Base-by-base conservation (phyloP, 208 protist species). In the Trypanosoma avium region DNA sequence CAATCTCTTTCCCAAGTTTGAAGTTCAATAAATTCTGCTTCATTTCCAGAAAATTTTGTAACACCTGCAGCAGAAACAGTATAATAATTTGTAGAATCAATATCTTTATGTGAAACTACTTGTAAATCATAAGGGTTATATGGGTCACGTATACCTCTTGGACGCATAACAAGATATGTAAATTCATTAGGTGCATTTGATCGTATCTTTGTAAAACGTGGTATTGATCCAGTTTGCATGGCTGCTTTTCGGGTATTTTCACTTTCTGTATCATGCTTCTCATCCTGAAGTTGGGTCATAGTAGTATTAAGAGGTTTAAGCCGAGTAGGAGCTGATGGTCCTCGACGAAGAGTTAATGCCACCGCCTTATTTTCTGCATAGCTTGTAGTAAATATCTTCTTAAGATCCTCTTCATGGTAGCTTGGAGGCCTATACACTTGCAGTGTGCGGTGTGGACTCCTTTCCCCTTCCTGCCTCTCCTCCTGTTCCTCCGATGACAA, bases 121-220 rank as follows among this genome's bases (percentile, higher is more conserved):
- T 94, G 81, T 45, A 99, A 73, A 59, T 98, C 87, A 77, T 98
- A 99, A 47, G 96, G 94, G 71, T 97, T 97, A 72, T 90, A 93
- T 45, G 78, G 74, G 61, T 94, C 86, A 29, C 85, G 82, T n/a
- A 96, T 77, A 19, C 86, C 88, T 6, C 86, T 80, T 10, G 83
- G 82, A 0, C 89, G 87, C 77, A 89, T 86, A 9, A 92, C 75
- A 55, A 97, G 74, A 67, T 97, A 97, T 12, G 88, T 84, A 57
- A 97, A 97, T 75, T 95, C 86, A 45, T 93, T 94, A 5, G 88
- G 88, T 21, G 91, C 75, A 73, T 92, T 93, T 12, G 86, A 90
- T 13, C 85, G 76, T 3, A 82, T 2, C 75, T 93, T 93, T 55
- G 70, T 70, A 57, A 94, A 96, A 30, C 68, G 73, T 24, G 90